Conservation (phyloP, 176 grass and related monocot genomes). For the Triticum timopheevii region DNA sequence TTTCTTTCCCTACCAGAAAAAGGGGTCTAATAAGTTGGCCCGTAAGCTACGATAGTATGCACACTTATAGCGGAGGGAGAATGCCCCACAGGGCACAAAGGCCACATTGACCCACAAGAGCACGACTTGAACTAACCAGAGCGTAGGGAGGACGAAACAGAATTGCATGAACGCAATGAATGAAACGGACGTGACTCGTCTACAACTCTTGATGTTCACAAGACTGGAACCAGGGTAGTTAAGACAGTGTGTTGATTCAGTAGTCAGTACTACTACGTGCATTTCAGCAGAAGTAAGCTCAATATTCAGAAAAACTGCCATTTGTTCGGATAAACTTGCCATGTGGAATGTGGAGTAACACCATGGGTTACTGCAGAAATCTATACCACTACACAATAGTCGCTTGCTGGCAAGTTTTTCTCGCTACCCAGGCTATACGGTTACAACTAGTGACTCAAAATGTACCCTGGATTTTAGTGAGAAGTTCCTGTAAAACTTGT, state of each 20-base stretch:
- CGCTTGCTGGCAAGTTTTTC: neutral
- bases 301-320: neutral
- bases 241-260: neutral
- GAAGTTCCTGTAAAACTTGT: neutral
- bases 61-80: conserved; percentile 30
- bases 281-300: neutral
- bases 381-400: neutral
- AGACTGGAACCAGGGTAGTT: neutral
- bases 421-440: neutral
- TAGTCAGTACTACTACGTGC: neutral
- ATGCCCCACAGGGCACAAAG: conserved; percentile 21
- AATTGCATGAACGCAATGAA: conserved; percentile 5
- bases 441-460: conserved; percentile 1
- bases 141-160: conserved; percentile 8
- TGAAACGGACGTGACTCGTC: conserved; percentile 7
- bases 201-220: neutral
- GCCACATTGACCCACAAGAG: neutral
- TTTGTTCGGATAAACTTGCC: neutral
- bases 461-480: neutral
- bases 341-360: neutral
- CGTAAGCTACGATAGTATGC: conserved; percentile 10
- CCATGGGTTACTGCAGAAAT: conserved; percentile 1
- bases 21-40: neutral
- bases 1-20: neutral
- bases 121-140: conserved; percentile 18